Base-by-base conservation (phyloP, 352 stramenopile species). In the Phytophthora multivora region DNA sequence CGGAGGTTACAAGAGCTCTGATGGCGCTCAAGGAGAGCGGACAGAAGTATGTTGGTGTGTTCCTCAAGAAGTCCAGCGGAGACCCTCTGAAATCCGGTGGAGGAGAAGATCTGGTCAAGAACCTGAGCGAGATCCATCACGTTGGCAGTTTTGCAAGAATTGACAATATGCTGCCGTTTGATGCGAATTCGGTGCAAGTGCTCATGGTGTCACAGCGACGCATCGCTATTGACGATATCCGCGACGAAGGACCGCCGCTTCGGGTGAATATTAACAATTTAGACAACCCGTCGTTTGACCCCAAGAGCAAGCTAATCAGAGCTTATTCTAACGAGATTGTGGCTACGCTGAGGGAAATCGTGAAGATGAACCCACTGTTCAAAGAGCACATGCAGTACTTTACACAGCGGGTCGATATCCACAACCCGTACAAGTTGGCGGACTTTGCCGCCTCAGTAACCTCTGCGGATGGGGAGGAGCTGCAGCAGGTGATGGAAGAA, bases 251-350 rank as follows among this genome's bases (percentile, higher is more conserved):
- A 10, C 79, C 75, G 3, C 83, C 86, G 1, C 16, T 95, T 43
- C 67, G 83, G 11, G 83, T 90, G 35, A 81, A 72, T 45, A 92
- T 95, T 49, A 88, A 65, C 43, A 70, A 85, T 31, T 51, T 95
- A 63, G 79, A 96, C 56, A 92, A 93, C 63, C 77, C 74, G 1
- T 53, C 75, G 0, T 91, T 73, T 45, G 85, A 93, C 51, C 70
- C 85, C 7, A 81, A 92, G 53, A 91, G 77, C 71, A 77, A 98
- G 66, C 88, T 97, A 6, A 97, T 99, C 36, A 83, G 90, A 33
- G 98, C 98, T 4, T 97, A 99, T 47, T 98, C 88, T 47, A 99
- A 99, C 70, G 97, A 99, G 78, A 98, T 99, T 50, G 82, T 99
- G 6, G 93, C 86, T 21, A 98, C 95, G 21, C 85, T 99, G 67